A percentile compares a stretch with the other conserved stretches of the same genome.
phyloP scores from a whole-genome alignment of 140 eudicot genomes.

The Bidens hawaiensis region DNA sequence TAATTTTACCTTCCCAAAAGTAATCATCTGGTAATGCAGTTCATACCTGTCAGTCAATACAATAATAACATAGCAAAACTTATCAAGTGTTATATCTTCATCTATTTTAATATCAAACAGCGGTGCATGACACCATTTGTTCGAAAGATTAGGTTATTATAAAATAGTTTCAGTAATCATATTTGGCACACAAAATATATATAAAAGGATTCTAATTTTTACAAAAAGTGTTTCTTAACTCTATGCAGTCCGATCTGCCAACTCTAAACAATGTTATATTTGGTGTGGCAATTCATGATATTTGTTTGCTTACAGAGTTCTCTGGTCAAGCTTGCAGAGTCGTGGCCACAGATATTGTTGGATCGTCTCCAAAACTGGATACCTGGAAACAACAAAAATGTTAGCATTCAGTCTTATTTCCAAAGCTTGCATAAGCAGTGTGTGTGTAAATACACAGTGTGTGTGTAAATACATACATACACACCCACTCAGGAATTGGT shows the following conservation, averaged over 20 bases:
- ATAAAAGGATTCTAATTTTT: not conserved
- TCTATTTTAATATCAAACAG: not conserved
- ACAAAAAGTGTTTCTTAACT: not conserved
- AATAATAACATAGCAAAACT: not conserved
- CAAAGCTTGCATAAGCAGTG: not conserved
- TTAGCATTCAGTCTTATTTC: conserved; percentile 1
- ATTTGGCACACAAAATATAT: not conserved
- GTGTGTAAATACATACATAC: conserved; percentile 1
- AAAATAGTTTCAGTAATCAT: not conserved
- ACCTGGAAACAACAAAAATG: conserved; percentile 41
- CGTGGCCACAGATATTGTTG: conserved; percentile 97
- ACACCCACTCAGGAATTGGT: not conserved
- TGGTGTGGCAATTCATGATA: not conserved
- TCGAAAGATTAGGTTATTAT: not conserved
- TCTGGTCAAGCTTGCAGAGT: conserved; percentile 95
- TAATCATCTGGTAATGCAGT: conserved; percentile 46
- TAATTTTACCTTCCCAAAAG: conserved; percentile 39
- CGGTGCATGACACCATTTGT: not conserved
- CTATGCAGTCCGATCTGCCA: not conserved
- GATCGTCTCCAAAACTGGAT: conserved; percentile 85
- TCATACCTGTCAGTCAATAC: conserved; percentile 35
- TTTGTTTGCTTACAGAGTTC: conserved; percentile 58
- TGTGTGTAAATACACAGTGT: not conserved
- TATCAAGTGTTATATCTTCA: not conserved
- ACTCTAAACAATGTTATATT: not conserved